phyloP scores from a whole-genome alignment of 768 basidiomycete genomes.

The Termitomyces sp. region DNA sequence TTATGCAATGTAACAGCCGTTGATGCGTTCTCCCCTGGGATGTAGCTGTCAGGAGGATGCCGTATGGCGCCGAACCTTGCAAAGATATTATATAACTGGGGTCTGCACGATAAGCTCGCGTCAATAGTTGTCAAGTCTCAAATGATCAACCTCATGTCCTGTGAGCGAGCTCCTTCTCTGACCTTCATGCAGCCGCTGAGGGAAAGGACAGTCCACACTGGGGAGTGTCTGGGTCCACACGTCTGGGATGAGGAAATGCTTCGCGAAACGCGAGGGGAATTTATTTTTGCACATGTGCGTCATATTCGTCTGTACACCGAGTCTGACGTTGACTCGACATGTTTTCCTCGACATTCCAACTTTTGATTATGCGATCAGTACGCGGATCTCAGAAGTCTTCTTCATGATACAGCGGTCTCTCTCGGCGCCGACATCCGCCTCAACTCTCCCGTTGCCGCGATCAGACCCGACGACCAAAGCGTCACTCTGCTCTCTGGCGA shows the following conservation, averaged over 20 bases:
- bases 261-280: slow-evolving; percentile 34
- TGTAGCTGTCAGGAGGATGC: slow-evolving; percentile 21
- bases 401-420: slow-evolving; percentile 38
- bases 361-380: slow-evolving; percentile 22
- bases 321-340: slow-evolving; percentile 14
- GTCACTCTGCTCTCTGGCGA: slow-evolving; percentile 35
- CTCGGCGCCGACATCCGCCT: slow-evolving; percentile 39
- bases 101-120: slow-evolving; percentile 25
- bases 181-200: not conserved
- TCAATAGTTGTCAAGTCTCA: slow-evolving; percentile 13
- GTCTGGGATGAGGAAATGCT: slow-evolving; percentile 49
- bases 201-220: slow-evolving; percentile 36
- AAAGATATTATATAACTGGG: slow-evolving; percentile 54
- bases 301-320: slow-evolving; percentile 7
- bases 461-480: slow-evolving; percentile 21
- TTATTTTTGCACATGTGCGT: slow-evolving; percentile 32
- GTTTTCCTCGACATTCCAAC: not conserved
- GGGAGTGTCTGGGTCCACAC: slow-evolving; percentile 41
- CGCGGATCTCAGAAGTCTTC: slow-evolving; percentile 41
- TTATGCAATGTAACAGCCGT: not conserved
- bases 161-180: not conserved
- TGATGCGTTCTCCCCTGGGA: not conserved
- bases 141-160: slow-evolving; percentile 17
- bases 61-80: slow-evolving; percentile 46
- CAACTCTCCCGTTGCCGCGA: slow-evolving; percentile 22